Evolutionary conservation across 805 yeast genomes (phyloP), one percentile per base, ranked within the genome.

Genomic region (Saturnispora halmiae): DNA sequence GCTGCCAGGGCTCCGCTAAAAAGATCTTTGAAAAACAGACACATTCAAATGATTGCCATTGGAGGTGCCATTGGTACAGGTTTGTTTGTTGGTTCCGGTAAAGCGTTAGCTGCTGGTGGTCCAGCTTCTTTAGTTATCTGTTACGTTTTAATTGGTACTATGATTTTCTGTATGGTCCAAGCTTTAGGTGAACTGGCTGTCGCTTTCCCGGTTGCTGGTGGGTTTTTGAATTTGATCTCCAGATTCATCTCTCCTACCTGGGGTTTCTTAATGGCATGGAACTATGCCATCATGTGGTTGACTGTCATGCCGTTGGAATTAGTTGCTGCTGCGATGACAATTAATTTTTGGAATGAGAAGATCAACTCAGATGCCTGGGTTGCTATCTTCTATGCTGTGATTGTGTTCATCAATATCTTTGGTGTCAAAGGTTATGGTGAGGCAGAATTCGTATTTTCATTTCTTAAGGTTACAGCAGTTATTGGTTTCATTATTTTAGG

Each of bases 11-110:
- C 74, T 35, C 75, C 74, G 15, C 63, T 70, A 46, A 54, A 67
- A 22, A 61, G 79, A 42, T 54, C 65, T 6, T 64, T 78, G 34
- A 73, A 72, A 51, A 70, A 73, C 34, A 67, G 86, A 51, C 87
- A 82, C 55, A 58, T 82, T 51, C 77, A 79, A 43, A 77, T 81
- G 84, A 82, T 82, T 60, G 85, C 90, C 34, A 68, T 82, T 46
- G 88, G 88, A 49, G 86, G 88, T 31, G 72, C 80, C 45, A 80
- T 82, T 51, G 94, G 92, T 50, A 79, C 87, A 10, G 92, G 88
- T 50, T 66, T 83, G 38, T 75, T 84, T 43, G 79, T 83, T 27
- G 83, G 84, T 52, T 73, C 84, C 3, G 82, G 82, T 48, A 59
- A 68, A 15, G 70, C 82, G 2, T 60, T 81, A 38, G 51, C 67